Base-by-base conservation (phyloP, 2,329 filamentous ascomycete genomes). In the Fusarium armeniacum region DNA sequence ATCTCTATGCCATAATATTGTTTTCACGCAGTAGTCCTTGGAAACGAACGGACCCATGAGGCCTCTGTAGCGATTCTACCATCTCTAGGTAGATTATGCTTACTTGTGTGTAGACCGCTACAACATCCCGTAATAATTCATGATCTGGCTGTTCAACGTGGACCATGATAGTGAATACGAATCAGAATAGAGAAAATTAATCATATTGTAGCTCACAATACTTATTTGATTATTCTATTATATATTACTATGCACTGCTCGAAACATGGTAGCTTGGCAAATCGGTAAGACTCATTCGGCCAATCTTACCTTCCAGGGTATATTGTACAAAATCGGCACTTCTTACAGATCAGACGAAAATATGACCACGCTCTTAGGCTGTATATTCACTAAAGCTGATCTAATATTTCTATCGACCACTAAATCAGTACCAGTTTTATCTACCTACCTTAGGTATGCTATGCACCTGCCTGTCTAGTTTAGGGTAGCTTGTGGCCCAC, bases 401-500 rank as follows among this genome's bases (percentile, higher is more conserved):
- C 7, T 26, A 26, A 26, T 26, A 26, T 26, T 26, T 26, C 24
- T 26, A 26, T 26, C 24, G 24, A 7, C 24, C 24, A 26, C 24
- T 26, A 26, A 26, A 26, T 26, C 24, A 26, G 7, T 7, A 26
- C 5, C 24, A 26, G 24, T 6, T 26, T 26, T 26, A 20, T 3
- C 20, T 20, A 20, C 20, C 20, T 20, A 20, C 2, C 20, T 20
- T 20, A 20, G 20, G 20, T 20, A 26, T 26, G 24, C 24, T 5
- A 26, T 26, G 24, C 24, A 26, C 24, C 24, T 26, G 30, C 30
- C 4, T 32, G 30, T 10, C 32, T 26, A 40, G 60, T 69, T 45
- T 47, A 71, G 59, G 67, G 60, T 69, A 62, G 54, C 43, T 47
- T 20, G 13, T 8, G 35, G 49, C 24, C 64, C 68, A 57, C 35